Percentiles rank a stretch among this genome's conserved stretches.
Evolutionary conservation across 2,329 filamentous ascomycete species (phyloP).

Genomic region (Botrytis tulipae): DNA sequence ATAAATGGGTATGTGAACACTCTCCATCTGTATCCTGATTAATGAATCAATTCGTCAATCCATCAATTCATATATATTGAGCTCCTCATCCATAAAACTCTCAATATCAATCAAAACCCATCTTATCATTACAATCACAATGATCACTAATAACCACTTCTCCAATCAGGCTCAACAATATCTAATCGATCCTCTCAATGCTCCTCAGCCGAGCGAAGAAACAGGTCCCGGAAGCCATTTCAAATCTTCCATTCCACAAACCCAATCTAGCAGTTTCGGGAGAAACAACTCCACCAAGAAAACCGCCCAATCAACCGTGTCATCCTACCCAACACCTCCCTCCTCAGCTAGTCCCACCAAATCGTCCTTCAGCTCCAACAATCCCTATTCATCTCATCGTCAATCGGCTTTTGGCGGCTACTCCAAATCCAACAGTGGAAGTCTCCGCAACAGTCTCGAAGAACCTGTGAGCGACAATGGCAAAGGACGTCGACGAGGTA

Average conservation of each 20-base stretch:
- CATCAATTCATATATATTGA: background rate
- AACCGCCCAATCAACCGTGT: slow-evolving; percentile 31
- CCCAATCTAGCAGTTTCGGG: slow-evolving; percentile 19
- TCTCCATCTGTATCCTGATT: background rate
- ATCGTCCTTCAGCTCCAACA: slow-evolving; percentile 47
- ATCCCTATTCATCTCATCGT: slow-evolving; percentile 40
- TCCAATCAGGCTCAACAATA: slow-evolving; percentile 58
- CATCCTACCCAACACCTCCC: slow-evolving; percentile 49
- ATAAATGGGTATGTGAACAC: slow-evolving; percentile 16
- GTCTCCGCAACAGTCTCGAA: slow-evolving; percentile 25
- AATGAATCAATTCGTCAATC: background rate
- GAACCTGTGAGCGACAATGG: slow-evolving; percentile 36
- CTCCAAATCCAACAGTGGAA: slow-evolving; percentile 24
- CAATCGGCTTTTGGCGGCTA: slow-evolving; percentile 37
- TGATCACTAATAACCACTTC: background rate
- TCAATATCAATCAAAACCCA: background rate
- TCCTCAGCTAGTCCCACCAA: slow-evolving; percentile 53
- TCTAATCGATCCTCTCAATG: slow-evolving; percentile 67
- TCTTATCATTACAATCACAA: background rate
- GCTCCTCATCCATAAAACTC: background rate
- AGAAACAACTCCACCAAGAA: slow-evolving; percentile 19
- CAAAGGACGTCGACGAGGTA: slow-evolving; percentile 41
- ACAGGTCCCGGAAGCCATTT: slow-evolving; percentile 60
- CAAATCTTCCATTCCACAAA: slow-evolving; percentile 21
- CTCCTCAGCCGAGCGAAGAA: slow-evolving; percentile 65